Base-by-base conservation (phyloP, 805 yeast species). In the Candida dajiaensis region DNA sequence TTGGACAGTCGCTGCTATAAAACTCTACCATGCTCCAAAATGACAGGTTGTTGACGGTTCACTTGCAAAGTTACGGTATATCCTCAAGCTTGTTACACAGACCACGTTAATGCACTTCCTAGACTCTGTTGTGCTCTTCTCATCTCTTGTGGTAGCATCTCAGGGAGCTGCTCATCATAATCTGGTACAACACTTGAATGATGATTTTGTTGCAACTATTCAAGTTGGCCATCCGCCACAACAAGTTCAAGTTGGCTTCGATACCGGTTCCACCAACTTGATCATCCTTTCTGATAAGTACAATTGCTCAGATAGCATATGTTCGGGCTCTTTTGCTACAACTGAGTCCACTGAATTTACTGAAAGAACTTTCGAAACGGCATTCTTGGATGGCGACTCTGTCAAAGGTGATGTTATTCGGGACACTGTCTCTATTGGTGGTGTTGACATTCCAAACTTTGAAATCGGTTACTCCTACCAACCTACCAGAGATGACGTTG, bases 211-310 rank as follows among this genome's bases (percentile, higher is more conserved):
- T 33, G 18, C 36, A n/a, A 38, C 38, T 3, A 18, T 56, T 21
- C 40, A 31, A 12, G 19, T 51, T 26, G 59, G 59, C 10, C 41
- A 51, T 11, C 59, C 59, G 12, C 43, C 49, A 10, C 56, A 52
- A 40, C 21, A 22, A 4, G 20, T 53, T 6, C 16, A 20, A 13
- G 55, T 38, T 15, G 19, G 31, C 1, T 39, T 56, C n/a, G 59
- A 56, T 39, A 54, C 58, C 5, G 59, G 59, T 9, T 56, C 59
- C 8, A 42, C 25, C 36, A 44, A 45, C 28, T 39, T 53, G 12
- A 26, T 37, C n/a, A 42, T 45, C 11, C 22, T 51, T 20, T 29
- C 42, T 12, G 40, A 35, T 9, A 31, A 31, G 3, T 39, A 3
- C 13, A 41, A 22, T n/a, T 40, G 49, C n/a, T 18, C 16, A 13